Conservation (phyloP, 805 yeast species). For the Metschnikowia continentalis region DNA sequence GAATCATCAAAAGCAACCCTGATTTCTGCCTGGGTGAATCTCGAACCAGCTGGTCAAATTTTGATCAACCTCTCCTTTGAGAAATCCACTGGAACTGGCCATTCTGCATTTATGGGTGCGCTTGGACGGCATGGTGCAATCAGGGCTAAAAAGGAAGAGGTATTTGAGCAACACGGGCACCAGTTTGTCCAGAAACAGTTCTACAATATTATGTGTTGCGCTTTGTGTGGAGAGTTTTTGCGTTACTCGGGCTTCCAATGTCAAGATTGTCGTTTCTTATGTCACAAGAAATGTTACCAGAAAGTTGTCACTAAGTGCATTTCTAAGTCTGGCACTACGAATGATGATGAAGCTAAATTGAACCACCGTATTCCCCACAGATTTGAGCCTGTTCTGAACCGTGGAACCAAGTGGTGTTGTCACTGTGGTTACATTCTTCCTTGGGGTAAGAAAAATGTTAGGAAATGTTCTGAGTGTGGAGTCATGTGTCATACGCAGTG, state of each 20-base stretch:
- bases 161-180: slow-evolving; percentile 94
- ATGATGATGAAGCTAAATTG: slow-evolving; percentile 73
- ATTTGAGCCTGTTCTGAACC: slow-evolving; percentile 85
- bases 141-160: slow-evolving; percentile 85
- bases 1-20: slow-evolving; percentile 28
- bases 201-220: slow-evolving; percentile 95
- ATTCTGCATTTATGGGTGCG: slow-evolving; percentile 40
- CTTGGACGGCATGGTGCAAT: slow-evolving; percentile 94
- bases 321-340: slow-evolving; percentile 66
- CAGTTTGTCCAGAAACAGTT: slow-evolving; percentile 93
- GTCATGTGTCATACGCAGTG: slow-evolving; percentile 92
- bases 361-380: slow-evolving; percentile 97
- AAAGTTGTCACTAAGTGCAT: slow-evolving; percentile 82
- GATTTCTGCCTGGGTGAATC: slow-evolving; percentile 78
- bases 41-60: slow-evolving; percentile 94
- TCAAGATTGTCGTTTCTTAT: slow-evolving; percentile 75
- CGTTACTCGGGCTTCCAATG: slow-evolving; percentile 84
- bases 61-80: slow-evolving; percentile 73
- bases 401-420: slow-evolving; percentile 99
- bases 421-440: slow-evolving; percentile 97
- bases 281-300: slow-evolving; percentile 77
- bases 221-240: slow-evolving; percentile 92
- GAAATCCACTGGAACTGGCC: slow-evolving; percentile 44
- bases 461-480: slow-evolving; percentile 92
- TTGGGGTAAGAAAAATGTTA: slow-evolving; percentile 87